These are phyloP conservation scores for Thinopyrum elongatum DNA, from an alignment of 176 grass and related monocot species.

Conservation along the genomic window DNA sequence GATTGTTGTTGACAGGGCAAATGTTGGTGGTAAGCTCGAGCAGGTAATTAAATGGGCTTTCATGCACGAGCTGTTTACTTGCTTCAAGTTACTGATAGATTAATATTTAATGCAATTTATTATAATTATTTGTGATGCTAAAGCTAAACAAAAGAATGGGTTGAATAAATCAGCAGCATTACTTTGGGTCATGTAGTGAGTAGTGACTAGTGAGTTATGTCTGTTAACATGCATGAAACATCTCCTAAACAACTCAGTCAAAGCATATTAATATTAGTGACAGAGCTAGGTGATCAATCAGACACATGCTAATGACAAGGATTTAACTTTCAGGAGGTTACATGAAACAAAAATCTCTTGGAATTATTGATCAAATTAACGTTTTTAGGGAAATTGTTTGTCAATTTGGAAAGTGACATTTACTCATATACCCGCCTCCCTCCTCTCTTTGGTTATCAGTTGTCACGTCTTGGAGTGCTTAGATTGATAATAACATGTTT, in stretches of 20 bases:
- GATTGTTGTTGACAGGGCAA: constrained; percentile 78
- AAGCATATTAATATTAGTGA: constrained; percentile 5
- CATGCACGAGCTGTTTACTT: constrained; percentile 3
- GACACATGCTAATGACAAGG: not conserved
- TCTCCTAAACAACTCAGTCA: not conserved
- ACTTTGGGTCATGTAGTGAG: not conserved
- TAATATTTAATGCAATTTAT: not conserved
- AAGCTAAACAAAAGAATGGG: not conserved
- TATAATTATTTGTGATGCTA: constrained; percentile 13
- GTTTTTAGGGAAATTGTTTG: not conserved
- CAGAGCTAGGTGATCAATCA: not conserved
- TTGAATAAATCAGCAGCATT: not conserved
- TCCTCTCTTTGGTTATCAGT: not conserved
- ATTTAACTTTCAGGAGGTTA: not conserved
- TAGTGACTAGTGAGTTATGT: not conserved
- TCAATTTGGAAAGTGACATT: not conserved
- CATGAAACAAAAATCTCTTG: not conserved
- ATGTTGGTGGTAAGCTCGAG: constrained; percentile 67
- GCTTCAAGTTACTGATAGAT: not conserved
- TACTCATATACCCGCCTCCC: not conserved
- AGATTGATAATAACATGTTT: constrained; percentile 5
- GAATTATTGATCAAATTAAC: not conserved
- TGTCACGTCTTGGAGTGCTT: not conserved
- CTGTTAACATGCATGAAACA: not conserved
- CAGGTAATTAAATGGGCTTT: constrained; percentile 48